Percentiles rank a stretch among this genome's conserved stretches.
These are phyloP conservation scores for Danielia reshetovae DNA, from an alignment of 805 yeast genomes.

Conservation along the genomic window DNA sequence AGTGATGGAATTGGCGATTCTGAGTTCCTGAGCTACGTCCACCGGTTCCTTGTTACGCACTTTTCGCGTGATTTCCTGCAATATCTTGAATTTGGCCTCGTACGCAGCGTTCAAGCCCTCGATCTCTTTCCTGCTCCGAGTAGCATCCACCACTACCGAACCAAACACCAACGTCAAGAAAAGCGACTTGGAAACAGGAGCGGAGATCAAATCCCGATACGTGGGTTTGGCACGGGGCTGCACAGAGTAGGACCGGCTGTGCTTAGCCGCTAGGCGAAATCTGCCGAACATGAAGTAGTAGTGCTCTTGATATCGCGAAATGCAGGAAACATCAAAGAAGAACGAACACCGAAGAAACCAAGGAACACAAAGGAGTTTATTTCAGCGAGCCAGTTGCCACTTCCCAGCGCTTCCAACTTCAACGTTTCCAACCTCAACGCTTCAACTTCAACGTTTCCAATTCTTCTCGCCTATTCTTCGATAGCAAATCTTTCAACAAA, in stretches of 20 bases:
- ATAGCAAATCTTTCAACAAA: too few relatives aligned
- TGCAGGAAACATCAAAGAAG: too few relatives aligned
- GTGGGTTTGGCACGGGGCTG: slow-evolving; percentile 17
- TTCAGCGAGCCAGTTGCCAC: too few relatives aligned
- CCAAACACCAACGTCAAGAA: slow-evolving; percentile 37
- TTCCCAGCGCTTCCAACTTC: too few relatives aligned
- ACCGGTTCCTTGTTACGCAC: slow-evolving; percentile 32
- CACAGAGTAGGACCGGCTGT: slow-evolving; percentile 8
- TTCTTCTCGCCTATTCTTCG: too few relatives aligned
- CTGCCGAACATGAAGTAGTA: too few relatives aligned
- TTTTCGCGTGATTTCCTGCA: slow-evolving; percentile 28
- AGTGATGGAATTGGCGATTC: slow-evolving; percentile 40
- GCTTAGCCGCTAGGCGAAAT: too few relatives aligned
- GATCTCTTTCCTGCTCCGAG: slow-evolving; percentile 40
- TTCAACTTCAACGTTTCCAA: too few relatives aligned
- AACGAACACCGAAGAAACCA: too few relatives aligned
- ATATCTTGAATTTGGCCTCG: slow-evolving; percentile 28
- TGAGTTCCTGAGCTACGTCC: slow-evolving; percentile 41
- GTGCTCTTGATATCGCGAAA: too few relatives aligned
- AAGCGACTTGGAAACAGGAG: slow-evolving; percentile 36
- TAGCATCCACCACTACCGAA: slow-evolving; percentile 45
- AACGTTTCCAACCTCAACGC: too few relatives aligned
- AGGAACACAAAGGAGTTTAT: too few relatives aligned
- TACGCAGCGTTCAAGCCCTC: slow-evolving; percentile 41
- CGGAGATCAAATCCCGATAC: slow-evolving; percentile 25